A percentile compares a stretch with the other conserved stretches of the same genome.
These are phyloP conservation scores for Lepidium africanum DNA, from an alignment of 345 rosid genomes.

Conservation along the genomic window DNA sequence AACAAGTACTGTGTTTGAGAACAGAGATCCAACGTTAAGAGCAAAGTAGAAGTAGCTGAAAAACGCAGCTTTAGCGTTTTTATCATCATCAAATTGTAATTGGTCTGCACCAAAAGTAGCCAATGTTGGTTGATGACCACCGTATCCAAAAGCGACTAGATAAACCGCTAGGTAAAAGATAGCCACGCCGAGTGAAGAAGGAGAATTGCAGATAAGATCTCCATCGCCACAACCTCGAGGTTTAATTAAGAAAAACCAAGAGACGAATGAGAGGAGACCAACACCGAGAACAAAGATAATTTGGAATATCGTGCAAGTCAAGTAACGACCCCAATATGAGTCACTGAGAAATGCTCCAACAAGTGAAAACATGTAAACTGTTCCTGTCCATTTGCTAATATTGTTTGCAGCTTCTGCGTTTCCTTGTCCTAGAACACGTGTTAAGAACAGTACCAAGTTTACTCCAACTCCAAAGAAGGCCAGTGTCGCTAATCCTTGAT, in stretches of 20 bases:
- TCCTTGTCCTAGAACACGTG: constrained; percentile 69
- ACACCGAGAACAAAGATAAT: constrained; percentile 36
- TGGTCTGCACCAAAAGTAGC: constrained; percentile 93
- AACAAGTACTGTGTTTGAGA: constrained; percentile 70
- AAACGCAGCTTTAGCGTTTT: constrained; percentile 43
- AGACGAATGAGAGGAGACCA: constrained; percentile 44
- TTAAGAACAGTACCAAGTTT: constrained; percentile 71
- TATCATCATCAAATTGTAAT: constrained; percentile 50
- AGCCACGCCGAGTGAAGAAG: constrained; percentile 37
- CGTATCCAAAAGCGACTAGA: constrained; percentile 77
- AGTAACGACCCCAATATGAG: constrained; percentile 92
- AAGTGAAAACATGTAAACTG: constrained; percentile 79
- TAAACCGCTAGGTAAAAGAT: constrained; percentile 64
- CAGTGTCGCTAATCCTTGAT: constrained; percentile 79
- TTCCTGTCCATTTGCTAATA: constrained; percentile 93
- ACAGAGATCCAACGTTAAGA: constrained; percentile 60
- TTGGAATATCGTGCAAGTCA: constrained; percentile 39
- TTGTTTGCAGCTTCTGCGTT: constrained; percentile 82
- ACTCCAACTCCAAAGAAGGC: constrained; percentile 96
- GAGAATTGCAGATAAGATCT: constrained; percentile 23
- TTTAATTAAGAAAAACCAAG: constrained; percentile 56
- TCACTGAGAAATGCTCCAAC: constrained; percentile 92
- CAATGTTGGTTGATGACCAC: constrained; percentile 82
- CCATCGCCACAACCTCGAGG: constrained; percentile 77
- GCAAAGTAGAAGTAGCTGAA: constrained; percentile 75